These are phyloP conservation scores for Pythium folliculosum DNA, from an alignment of 352 stramenopile genomes.

Conservation along the genomic window DNA sequence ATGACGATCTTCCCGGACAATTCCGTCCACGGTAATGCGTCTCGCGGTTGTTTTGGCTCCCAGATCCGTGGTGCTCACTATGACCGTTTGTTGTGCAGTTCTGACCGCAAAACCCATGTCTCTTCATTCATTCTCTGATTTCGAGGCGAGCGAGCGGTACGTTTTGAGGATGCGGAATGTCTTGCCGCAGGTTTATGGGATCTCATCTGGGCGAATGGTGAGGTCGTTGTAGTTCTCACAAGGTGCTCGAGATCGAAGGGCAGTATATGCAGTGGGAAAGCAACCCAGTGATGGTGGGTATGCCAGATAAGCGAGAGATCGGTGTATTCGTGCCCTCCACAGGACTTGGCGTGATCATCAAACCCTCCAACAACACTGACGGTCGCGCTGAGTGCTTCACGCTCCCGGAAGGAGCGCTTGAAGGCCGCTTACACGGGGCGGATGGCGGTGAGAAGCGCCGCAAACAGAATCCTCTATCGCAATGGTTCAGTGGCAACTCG, in stretches of 20 bases:
- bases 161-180: neutral
- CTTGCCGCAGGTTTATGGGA: neutral
- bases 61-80: neutral
- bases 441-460: slow-evolving; percentile 17
- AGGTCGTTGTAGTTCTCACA: slow-evolving; percentile 43
- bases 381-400: slow-evolving; percentile 53
- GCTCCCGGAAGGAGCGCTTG: slow-evolving; percentile 54
- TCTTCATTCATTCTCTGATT: slow-evolving; percentile 59
- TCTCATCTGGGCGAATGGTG: neutral
- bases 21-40: slow-evolving; percentile 55
- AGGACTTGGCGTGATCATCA: slow-evolving; percentile 52
- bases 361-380: slow-evolving; percentile 38
- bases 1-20: slow-evolving; percentile 60
- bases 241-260: slow-evolving; percentile 60
- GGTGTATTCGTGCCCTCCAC: slow-evolving; percentile 64
- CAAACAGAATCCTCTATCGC: slow-evolving; percentile 47
- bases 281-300: slow-evolving; percentile 49
- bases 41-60: neutral
- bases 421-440: slow-evolving; percentile 41
- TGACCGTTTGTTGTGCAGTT: slow-evolving; percentile 28
- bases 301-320: slow-evolving; percentile 44
- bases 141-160: slow-evolving; percentile 46
- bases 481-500: slow-evolving; percentile 42
- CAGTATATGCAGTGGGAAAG: slow-evolving; percentile 70
- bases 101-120: slow-evolving; percentile 55